Percentiles rank a stretch among this genome's conserved stretches.
phyloP scores from a whole-genome alignment of 768 basidiomycete species.

The Cystobasidium tubakii region DNA sequence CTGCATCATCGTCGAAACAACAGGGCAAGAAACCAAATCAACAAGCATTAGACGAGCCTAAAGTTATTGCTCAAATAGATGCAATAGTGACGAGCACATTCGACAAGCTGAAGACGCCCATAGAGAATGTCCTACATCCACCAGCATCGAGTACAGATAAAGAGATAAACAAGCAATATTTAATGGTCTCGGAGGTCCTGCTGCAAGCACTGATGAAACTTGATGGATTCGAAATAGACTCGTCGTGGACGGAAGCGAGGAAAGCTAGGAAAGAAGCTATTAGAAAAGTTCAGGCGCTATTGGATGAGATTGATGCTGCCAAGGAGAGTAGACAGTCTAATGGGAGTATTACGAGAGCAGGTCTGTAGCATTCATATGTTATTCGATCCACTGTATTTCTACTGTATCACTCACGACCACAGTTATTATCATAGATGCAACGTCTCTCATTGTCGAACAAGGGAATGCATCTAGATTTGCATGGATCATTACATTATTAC shows the following conservation, averaged over 20 bases:
- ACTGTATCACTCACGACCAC: background rate
- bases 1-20: background rate
- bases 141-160: background rate
- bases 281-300: conserved; percentile 48
- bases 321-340: conserved; percentile 22
- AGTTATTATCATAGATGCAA: too few species aligned
- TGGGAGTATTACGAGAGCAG: background rate
- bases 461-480: too few species aligned
- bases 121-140: conserved; percentile 15
- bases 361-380: background rate
- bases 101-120: conserved; percentile 1
- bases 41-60: conserved; percentile 16
- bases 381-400: background rate
- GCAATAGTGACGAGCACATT: conserved; percentile 13
- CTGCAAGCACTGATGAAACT: conserved; percentile 49
- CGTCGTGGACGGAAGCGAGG: conserved; percentile 48
- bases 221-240: conserved; percentile 49
- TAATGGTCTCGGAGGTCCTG: conserved; percentile 47
- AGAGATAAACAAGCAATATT: conserved; percentile 15
- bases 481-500: too few species aligned
- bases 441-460: too few species aligned
- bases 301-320: conserved; percentile 47
- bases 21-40: background rate
- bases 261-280: conserved; percentile 50
- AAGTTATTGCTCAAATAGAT: conserved; percentile 21